Percentiles rank a stretch among this genome's conserved stretches.
Evolutionary conservation across 2,329 filamentous ascomycete genomes (phyloP).

Genomic region (Cladorrhinum sp.): DNA sequence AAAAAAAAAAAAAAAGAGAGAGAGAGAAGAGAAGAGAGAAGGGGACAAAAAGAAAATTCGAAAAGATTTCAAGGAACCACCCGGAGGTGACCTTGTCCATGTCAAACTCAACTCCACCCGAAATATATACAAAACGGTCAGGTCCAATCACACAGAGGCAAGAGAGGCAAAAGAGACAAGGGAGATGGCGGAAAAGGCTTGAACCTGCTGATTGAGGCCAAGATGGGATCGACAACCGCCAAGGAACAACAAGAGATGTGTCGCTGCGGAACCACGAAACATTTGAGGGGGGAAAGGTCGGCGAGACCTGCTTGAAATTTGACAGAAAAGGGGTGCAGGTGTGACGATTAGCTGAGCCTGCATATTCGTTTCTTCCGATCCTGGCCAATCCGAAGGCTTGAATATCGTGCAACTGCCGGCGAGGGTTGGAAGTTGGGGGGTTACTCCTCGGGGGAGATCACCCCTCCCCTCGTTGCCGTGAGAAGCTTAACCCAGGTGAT

Average conservation of each 20-base stretch:
- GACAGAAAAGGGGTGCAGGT: neutral
- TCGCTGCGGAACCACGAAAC: neutral
- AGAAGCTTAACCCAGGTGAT: too few relatives aligned
- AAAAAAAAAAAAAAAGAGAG: neutral
- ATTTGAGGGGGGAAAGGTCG: neutral
- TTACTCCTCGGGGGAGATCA: conserved; percentile 9
- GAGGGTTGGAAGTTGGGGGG: neutral
- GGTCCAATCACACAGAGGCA: conserved; percentile 4
- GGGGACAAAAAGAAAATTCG: too few relatives aligned
- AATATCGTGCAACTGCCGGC: conserved; percentile 10
- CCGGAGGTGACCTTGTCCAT: neutral
- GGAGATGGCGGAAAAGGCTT: too few relatives aligned
- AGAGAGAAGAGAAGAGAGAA: neutral
- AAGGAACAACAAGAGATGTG: neutral
- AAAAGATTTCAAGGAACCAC: neutral
- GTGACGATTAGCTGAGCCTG: neutral
- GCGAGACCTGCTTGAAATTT: neutral
- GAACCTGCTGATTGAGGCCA: neutral
- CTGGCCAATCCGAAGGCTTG: conserved; percentile 5
- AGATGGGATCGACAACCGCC: neutral
- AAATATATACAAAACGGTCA: conserved; percentile 4
- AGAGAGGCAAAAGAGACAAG: conserved; percentile 1
- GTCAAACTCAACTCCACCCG: neutral
- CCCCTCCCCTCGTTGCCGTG: conserved; percentile 4
- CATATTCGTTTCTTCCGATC: conserved; percentile 1